Percentiles rank a stretch among this genome's conserved stretches.
Evolutionary conservation across 805 yeast species (phyloP).

Genomic region (Candida corydali): DNA sequence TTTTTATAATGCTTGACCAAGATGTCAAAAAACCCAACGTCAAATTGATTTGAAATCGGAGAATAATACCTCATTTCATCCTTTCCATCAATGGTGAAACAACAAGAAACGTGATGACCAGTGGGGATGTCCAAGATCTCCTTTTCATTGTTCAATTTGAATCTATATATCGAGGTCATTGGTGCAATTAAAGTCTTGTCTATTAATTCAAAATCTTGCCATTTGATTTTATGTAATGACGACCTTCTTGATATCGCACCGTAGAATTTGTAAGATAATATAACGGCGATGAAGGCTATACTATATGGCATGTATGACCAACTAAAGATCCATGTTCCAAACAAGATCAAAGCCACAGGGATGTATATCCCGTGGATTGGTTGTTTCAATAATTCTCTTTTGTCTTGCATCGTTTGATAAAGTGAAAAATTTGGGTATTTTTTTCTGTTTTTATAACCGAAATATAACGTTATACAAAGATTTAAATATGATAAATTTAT

Average conservation of each 20-base stretch:
- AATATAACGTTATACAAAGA: neutral
- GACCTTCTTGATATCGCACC: slow-evolving; percentile 40
- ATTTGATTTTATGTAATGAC: slow-evolving; percentile 47
- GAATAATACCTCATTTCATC: slow-evolving; percentile 66
- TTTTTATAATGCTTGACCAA: slow-evolving; percentile 71
- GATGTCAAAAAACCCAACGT: slow-evolving; percentile 71
- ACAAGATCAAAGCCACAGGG: slow-evolving; percentile 56
- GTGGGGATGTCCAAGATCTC: slow-evolving; percentile 66
- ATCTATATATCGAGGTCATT: slow-evolving; percentile 71
- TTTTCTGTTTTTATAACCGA: neutral
- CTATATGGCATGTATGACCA: slow-evolving; percentile 46
- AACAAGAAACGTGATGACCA: slow-evolving; percentile 71
- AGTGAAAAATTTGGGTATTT: slow-evolving; percentile 4
- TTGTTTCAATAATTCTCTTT: slow-evolving; percentile 54
- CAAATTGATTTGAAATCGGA: slow-evolving; percentile 69
- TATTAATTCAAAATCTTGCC: slow-evolving; percentile 63
- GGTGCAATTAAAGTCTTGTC: slow-evolving; percentile 72
- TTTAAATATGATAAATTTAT: neutral
- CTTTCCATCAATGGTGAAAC: slow-evolving; percentile 44
- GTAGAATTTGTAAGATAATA: slow-evolving; percentile 32
- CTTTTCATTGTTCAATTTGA: slow-evolving; percentile 55
- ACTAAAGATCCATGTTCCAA: slow-evolving; percentile 57
- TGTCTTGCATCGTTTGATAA: slow-evolving; percentile 29
- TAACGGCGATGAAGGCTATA: slow-evolving; percentile 28
- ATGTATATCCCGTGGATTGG: slow-evolving; percentile 76